Evolutionary conservation across 306 rosid genomes (phyloP).

Genomic region (Cicer bijugum): DNA sequence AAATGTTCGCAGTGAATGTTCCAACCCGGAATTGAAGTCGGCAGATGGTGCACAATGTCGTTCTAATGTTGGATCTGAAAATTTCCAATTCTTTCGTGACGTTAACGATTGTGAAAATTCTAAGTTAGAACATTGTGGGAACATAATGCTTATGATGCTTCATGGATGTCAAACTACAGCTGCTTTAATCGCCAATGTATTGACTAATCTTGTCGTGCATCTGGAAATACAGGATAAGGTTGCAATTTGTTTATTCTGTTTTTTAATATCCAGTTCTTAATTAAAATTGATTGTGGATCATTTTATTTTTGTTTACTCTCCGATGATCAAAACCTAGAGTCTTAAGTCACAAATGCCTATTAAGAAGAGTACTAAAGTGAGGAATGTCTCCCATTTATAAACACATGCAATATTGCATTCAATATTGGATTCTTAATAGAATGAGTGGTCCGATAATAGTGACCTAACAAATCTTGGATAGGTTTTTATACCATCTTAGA

Average conservation of each 20-base stretch:
- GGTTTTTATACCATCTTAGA: no score
- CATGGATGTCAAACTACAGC: conserved; percentile 80
- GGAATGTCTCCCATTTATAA: no score
- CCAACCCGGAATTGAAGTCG: conserved; percentile 46
- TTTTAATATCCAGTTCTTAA: conserved; percentile 11
- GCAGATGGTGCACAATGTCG: conserved; percentile 46
- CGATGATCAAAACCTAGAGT: conserved; percentile 33
- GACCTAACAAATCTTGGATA: no score
- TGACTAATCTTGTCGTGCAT: conserved; percentile 66
- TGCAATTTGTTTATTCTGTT: conserved; percentile 25
- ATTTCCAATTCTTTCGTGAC: conserved; percentile 51
- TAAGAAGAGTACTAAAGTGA: no score
- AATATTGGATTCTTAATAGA: no score
- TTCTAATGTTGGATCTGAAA: conserved; percentile 46
- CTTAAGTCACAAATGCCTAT: neutral
- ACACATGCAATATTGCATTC: no score
- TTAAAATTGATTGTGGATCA: conserved; percentile 3
- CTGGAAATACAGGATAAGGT: conserved; percentile 78
- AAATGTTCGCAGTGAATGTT: conserved; percentile 41
- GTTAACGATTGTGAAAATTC: conserved; percentile 46
- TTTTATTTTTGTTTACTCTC: conserved; percentile 19
- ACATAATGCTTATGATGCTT: conserved; percentile 76
- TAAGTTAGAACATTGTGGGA: conserved; percentile 65
- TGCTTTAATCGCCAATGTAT: conserved; percentile 59
- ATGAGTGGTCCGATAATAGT: no score